Evolutionary conservation across 2,329 filamentous ascomycete genomes (phyloP).

Genomic region (Stemphylium lycopersici): DNA sequence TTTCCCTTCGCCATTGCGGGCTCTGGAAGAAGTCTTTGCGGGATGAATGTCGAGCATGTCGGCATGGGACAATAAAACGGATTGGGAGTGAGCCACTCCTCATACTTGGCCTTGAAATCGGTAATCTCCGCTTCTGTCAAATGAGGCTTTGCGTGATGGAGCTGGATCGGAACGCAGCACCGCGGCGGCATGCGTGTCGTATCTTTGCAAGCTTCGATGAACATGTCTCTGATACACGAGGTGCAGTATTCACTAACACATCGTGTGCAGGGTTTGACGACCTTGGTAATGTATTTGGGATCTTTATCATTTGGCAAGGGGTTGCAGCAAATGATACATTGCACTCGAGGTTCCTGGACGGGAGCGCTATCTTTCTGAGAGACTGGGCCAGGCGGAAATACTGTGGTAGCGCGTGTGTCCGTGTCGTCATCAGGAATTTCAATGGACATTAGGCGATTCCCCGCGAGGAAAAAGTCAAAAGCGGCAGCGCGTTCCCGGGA

Average conservation of each 20-base stretch:
- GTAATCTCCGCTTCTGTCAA: conserved; percentile 46
- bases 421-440: conserved; percentile 2
- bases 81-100: conserved; percentile 55
- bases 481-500: neutral
- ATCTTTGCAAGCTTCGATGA: conserved; percentile 50
- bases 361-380: neutral
- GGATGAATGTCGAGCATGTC: conserved; percentile 58
- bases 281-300: conserved; percentile 7
- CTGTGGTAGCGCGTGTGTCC: neutral
- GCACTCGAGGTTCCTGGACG: conserved; percentile 1
- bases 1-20: conserved; percentile 21
- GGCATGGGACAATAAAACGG: conserved; percentile 58
- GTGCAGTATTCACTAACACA: conserved; percentile 44
- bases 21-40: conserved; percentile 30
- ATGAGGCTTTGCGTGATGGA: conserved; percentile 47
- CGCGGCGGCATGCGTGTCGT: conserved; percentile 53
- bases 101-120: conserved; percentile 52
- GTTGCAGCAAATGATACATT: conserved; percentile 34
- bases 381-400: neutral
- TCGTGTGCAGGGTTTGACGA: conserved; percentile 37
- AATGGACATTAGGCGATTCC: conserved; percentile 17
- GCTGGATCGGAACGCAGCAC: conserved; percentile 54
- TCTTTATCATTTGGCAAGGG: conserved; percentile 17
- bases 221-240: conserved; percentile 51
- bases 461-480: conserved; percentile 12